phyloP scores from a whole-genome alignment of 371 early-diverging fungal genomes.

The Dinochytrium kinnereticum region DNA sequence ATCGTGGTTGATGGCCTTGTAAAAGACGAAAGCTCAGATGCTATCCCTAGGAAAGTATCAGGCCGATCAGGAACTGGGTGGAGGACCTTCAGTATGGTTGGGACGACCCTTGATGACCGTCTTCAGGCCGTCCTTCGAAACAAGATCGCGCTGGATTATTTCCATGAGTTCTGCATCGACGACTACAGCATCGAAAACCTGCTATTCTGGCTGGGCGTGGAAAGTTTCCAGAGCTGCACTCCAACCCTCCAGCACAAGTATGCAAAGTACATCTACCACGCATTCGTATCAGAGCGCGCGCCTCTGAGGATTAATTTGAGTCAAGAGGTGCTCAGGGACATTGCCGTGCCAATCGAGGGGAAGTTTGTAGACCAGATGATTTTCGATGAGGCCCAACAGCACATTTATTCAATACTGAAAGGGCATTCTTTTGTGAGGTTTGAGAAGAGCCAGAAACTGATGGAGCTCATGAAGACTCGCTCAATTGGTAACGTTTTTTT shows the following conservation, averaged over 20 bases:
- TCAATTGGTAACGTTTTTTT: slow-evolving; percentile 9
- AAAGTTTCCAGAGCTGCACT: slow-evolving; percentile 52
- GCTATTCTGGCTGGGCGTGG: slow-evolving; percentile 66
- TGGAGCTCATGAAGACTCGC: background rate
- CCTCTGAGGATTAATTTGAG: slow-evolving; percentile 64
- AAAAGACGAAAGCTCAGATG: background rate
- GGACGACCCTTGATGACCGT: slow-evolving; percentile 45
- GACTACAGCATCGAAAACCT: slow-evolving; percentile 64
- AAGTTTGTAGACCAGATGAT: slow-evolving; percentile 44
- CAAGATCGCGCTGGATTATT: slow-evolving; percentile 54
- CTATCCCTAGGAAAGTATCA: background rate
- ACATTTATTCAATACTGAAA: slow-evolving; percentile 61
- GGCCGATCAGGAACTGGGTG: background rate
- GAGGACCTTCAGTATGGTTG: slow-evolving; percentile 5
- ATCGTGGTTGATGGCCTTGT: background rate
- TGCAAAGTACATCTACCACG: slow-evolving; percentile 60
- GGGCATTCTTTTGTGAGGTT: slow-evolving; percentile 60
- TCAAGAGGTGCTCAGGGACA: slow-evolving; percentile 58
- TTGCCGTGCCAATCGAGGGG: slow-evolving; percentile 48
- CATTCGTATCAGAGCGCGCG: slow-evolving; percentile 52
- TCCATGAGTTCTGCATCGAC: slow-evolving; percentile 61
- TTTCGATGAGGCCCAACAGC: slow-evolving; percentile 68
- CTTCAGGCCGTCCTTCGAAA: slow-evolving; percentile 59
- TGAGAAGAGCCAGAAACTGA: slow-evolving; percentile 47
- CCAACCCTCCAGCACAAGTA: slow-evolving; percentile 17